Evolutionary conservation across 495 filamentous ascomycete species (phyloP).

Genomic region (Penicillium lividum): DNA sequence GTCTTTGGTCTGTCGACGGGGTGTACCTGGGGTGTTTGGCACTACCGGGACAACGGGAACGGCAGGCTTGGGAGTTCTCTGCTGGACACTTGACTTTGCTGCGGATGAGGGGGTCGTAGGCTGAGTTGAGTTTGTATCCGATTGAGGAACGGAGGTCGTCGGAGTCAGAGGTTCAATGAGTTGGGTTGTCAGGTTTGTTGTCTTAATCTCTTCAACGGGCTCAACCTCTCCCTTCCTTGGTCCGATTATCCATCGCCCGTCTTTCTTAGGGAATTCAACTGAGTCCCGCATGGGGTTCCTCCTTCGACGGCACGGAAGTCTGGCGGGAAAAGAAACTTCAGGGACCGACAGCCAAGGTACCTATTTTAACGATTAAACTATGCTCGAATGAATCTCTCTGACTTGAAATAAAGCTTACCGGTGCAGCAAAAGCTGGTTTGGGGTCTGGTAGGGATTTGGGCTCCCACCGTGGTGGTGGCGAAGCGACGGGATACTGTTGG

Average conservation of each 20-base stretch:
- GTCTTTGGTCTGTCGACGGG: slow-evolving; percentile 46
- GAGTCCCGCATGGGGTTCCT: slow-evolving; percentile 37
- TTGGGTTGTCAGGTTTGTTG: slow-evolving; percentile 30
- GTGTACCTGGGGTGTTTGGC: slow-evolving; percentile 53
- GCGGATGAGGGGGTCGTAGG: slow-evolving; percentile 69
- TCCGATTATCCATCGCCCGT: slow-evolving; percentile 26
- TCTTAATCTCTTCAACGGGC: slow-evolving; percentile 19
- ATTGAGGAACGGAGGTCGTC: slow-evolving; percentile 64
- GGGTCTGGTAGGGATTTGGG: slow-evolving; percentile 25
- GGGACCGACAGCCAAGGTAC: slow-evolving; percentile 83
- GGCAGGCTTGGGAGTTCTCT: slow-evolving; percentile 47
- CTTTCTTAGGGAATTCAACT: slow-evolving; percentile 54
- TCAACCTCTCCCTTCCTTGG: slow-evolving; percentile 16
- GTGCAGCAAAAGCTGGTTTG: slow-evolving; percentile 57
- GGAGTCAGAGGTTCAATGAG: slow-evolving; percentile 63
- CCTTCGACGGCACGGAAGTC: slow-evolving; percentile 43
- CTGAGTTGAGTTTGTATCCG: slow-evolving; percentile 65
- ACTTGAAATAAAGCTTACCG: slow-evolving; percentile 51
- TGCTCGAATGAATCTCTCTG: not conserved
- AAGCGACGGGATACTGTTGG: slow-evolving; percentile 31
- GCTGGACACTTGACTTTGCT: slow-evolving; percentile 41
- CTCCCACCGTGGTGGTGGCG: slow-evolving; percentile 34
- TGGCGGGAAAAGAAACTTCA: slow-evolving; percentile 63
- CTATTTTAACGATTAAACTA: slow-evolving; percentile 36
- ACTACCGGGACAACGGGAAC: slow-evolving; percentile 64